Percentiles rank a stretch among this genome's conserved stretches.
These are phyloP conservation scores for Inga oerstediana DNA, from an alignment of 306 rosid species.

Conservation along the genomic window DNA sequence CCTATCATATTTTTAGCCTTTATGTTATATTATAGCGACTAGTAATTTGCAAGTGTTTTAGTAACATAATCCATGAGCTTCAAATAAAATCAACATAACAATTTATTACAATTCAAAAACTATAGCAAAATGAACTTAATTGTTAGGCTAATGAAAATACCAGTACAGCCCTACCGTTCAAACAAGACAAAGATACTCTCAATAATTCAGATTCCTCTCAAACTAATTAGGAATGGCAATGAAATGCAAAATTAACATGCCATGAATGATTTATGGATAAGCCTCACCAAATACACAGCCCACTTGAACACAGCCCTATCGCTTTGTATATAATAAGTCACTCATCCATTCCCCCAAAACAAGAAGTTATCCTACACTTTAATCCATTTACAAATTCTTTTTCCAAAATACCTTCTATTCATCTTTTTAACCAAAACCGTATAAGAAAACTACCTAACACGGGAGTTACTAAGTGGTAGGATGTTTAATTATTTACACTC, in stretches of 20 bases:
- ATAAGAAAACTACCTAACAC: background rate
- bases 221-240: background rate
- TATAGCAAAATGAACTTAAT: background rate
- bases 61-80: background rate
- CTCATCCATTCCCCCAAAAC: background rate
- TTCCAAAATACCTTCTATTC: background rate
- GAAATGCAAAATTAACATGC: background rate
- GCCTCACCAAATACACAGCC: background rate
- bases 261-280: background rate
- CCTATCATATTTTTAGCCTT: background rate
- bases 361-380: background rate
- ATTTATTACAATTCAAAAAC: background rate
- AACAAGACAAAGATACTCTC: background rate
- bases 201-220: background rate
- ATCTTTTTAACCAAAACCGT: background rate
- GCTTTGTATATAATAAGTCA: background rate
- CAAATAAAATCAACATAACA: background rate
- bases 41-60: background rate
- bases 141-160: background rate
- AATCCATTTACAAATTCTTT: background rate
- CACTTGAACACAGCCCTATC: background rate
- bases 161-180: background rate
- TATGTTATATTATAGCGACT: background rate
- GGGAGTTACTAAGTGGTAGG: background rate
- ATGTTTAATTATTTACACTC: background rate